A percentile compares a stretch with the other conserved stretches of the same genome.
phyloP scores from a whole-genome alignment of 495 filamentous ascomycete species.

The Aspergillus haitiensis region DNA sequence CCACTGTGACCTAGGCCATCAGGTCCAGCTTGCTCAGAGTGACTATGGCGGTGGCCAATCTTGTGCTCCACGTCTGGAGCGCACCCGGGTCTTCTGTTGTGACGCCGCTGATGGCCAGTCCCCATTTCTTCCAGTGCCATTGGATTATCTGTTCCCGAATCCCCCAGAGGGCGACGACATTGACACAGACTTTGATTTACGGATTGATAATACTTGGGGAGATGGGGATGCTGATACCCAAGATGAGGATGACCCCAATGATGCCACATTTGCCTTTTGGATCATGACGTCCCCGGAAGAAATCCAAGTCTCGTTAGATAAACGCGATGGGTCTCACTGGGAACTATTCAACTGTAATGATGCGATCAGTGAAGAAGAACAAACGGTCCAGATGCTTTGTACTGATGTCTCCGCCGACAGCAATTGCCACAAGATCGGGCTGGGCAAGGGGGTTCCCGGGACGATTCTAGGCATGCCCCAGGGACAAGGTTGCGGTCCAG shows the following conservation, averaged over 20 bases:
- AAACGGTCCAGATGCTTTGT: constrained; percentile 8
- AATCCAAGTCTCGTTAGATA: constrained; percentile 7
- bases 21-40: background rate
- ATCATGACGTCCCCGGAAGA: background rate
- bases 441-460: constrained; percentile 11
- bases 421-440: constrained; percentile 8
- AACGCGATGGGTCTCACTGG: constrained; percentile 12
- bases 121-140: constrained; percentile 4
- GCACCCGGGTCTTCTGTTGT: constrained; percentile 5
- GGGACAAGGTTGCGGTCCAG: constrained; percentile 8
- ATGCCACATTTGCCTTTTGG: constrained; percentile 9
- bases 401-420: background rate
- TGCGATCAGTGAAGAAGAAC: constrained; percentile 1
- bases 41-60: constrained; percentile 1
- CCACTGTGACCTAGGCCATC: constrained; percentile 6
- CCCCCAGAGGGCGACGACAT: background rate
- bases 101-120: constrained; percentile 3
- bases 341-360: constrained; percentile 14
- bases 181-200: constrained; percentile 1
- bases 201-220: constrained; percentile 4
- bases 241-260: constrained; percentile 3
- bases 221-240: background rate
- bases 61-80: constrained; percentile 1
- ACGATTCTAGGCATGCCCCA: constrained; percentile 14
- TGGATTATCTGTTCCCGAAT: constrained; percentile 3